Evolutionary conservation across 306 rosid genomes (phyloP).

Genomic region (Cucumis cinereus): DNA sequence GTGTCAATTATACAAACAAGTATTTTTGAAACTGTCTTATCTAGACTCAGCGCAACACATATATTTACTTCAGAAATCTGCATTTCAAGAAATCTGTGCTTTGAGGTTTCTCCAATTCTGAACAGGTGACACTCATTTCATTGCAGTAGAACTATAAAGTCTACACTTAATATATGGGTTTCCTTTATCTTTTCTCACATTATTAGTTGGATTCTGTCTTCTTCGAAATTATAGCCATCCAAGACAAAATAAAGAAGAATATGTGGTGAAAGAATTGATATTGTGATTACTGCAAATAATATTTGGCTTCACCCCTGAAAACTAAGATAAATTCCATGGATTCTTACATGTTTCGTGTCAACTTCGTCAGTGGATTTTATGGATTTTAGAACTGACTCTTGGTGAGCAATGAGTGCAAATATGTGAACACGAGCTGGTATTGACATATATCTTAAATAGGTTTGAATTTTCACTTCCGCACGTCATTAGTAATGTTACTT

Average conservation of each 20-base stretch:
- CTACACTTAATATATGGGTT: not conserved
- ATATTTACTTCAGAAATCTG: not conserved
- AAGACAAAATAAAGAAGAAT: not conserved
- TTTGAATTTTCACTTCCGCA: too few species aligned
- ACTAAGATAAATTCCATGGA: not conserved
- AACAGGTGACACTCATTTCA: not conserved
- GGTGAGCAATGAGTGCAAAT: not conserved
- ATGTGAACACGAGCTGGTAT: not conserved
- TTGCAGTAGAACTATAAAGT: not conserved
- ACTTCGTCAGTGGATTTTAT: not conserved
- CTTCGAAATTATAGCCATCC: not conserved
- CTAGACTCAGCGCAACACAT: not conserved
- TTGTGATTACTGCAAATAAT: not conserved
- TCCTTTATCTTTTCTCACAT: not conserved
- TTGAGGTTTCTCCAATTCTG: not conserved
- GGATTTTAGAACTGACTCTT: not conserved
- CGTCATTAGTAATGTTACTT: not conserved
- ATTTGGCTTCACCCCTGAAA: not conserved
- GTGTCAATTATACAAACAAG: not conserved
- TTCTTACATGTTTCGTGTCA: not conserved
- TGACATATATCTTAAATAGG: too few species aligned
- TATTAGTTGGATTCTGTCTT: not conserved
- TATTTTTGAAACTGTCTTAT: slow-evolving; percentile 4
- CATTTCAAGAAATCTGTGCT: not conserved
- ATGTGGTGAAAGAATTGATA: not conserved